Evolutionary conservation across 1,284 basidiomycete genomes (phyloP).

Genomic region (Ganoderma resinaceum): DNA sequence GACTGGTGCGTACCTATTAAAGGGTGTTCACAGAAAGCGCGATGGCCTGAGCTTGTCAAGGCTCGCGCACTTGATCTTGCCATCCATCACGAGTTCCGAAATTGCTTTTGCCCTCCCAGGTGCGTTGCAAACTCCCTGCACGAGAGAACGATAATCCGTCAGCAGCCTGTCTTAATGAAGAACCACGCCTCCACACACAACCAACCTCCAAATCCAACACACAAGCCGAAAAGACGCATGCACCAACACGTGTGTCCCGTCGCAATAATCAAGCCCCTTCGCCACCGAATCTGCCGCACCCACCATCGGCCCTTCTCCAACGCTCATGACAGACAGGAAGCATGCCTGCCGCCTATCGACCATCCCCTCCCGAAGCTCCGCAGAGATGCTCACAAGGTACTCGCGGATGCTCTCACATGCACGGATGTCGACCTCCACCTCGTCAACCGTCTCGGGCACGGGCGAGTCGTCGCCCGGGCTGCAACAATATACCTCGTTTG

Average conservation of each 20-base stretch:
- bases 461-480: no score
- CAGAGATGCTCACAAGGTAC: slow-evolving; percentile 65
- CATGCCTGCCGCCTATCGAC: slow-evolving; percentile 68
- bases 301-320: slow-evolving; percentile 64
- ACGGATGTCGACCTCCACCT: slow-evolving; percentile 57
- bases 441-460: slow-evolving; percentile 56
- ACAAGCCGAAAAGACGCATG: slow-evolving; percentile 6
- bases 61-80: slow-evolving; percentile 57
- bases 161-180: neutral
- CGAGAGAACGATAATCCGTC: neutral
- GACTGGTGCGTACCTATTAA: neutral
- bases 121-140: slow-evolving; percentile 74
- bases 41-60: slow-evolving; percentile 48
- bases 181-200: neutral
- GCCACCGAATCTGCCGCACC: slow-evolving; percentile 57
- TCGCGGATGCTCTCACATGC: slow-evolving; percentile 62
- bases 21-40: slow-evolving; percentile 25
- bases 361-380: slow-evolving; percentile 55
- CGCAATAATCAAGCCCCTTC: slow-evolving; percentile 63
- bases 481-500: no score
- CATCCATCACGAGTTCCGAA: slow-evolving; percentile 66
- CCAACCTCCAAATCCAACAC: neutral
- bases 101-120: slow-evolving; percentile 71
- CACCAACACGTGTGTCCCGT: slow-evolving; percentile 70
- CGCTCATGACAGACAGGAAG: slow-evolving; percentile 63